Conservation (phyloP, 331 rosid genomes). For the Acacia concinna region DNA sequence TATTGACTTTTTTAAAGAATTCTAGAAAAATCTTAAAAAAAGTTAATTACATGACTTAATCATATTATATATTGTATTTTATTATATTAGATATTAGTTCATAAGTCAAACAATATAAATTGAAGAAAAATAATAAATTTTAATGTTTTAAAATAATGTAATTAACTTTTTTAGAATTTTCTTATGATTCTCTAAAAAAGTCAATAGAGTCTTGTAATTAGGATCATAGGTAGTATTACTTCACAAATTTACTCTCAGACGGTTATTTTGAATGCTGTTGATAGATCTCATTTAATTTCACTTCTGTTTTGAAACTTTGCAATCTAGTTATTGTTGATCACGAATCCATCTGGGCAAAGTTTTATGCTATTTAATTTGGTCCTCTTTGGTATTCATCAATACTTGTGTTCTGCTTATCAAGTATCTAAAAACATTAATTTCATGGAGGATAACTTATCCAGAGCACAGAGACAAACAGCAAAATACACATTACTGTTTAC, state of each 20-base stretch:
- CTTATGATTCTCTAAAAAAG: too few species aligned
- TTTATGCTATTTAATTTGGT: background rate
- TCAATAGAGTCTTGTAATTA: too few species aligned
- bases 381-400: background rate
- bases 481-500: background rate
- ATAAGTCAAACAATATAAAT: too few species aligned
- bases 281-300: constrained; percentile 11
- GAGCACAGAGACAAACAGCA: background rate
- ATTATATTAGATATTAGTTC: too few species aligned
- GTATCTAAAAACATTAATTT: background rate
- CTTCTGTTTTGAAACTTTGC: background rate
- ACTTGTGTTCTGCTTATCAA: background rate
- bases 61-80: too few species aligned
- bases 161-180: too few species aligned
- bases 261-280: background rate
- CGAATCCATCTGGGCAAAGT: constrained; percentile 7
- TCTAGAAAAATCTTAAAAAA: too few species aligned
- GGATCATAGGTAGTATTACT: too few species aligned
- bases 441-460: background rate
- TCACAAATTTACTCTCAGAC: background rate
- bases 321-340: background rate
- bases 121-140: too few species aligned
- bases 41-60: too few species aligned
- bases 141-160: too few species aligned
- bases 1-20: too few species aligned